Evolutionary conservation across 805 yeast species (phyloP), one percentile per base, ranked within the genome.

Genomic region (Wickerhamomyces rabaulensis): DNA sequence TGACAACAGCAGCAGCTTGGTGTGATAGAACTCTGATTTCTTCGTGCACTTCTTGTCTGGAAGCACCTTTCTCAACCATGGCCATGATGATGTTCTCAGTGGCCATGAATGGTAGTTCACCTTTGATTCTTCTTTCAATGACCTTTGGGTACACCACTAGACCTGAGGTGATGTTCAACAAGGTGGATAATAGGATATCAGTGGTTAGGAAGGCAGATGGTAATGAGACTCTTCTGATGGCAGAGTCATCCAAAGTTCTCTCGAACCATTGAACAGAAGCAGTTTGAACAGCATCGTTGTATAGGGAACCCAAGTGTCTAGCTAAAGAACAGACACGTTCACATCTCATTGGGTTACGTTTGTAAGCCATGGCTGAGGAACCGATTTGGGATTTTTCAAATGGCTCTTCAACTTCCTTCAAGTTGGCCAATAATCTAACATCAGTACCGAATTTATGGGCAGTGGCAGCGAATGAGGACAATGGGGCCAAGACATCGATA

Each of bases 191-290:
- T 55, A 94, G 76, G 61, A 92, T 92, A 69, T 94, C 99, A 17
- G 96, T 94, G 46, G 98, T 90, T 67, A 94, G 75, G 73, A 94
- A 94, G 3, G 98, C 98, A 43, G 95, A 87, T 42, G 99, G 99
- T 53, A 94, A 74, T 21, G 97, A 86, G 60, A 94, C 94, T 75
- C 99, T 84, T 74, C 99, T 86, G 62, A 92, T 92, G 44, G 99
- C 99, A 48, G 96, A 86, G 70, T 94, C 99, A 70, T 94, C 99
- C 63, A 94, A 78, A 31, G 99, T 94, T 75, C 99, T 87, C 76
- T 94, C 99, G 66, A 94, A 94, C 99, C 99, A 94, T 74, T 94
- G 99, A 43, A 94, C 98, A 31, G 96, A 85, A 8, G 98, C 95
- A 42, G 99, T 94, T 71, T 89, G 94, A 58, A 92, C 87, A 45